Evolutionary conservation across 2,329 filamentous ascomycete genomes (phyloP), one percentile per base, ranked within the genome.

Genomic region (Cercospora canescens): DNA sequence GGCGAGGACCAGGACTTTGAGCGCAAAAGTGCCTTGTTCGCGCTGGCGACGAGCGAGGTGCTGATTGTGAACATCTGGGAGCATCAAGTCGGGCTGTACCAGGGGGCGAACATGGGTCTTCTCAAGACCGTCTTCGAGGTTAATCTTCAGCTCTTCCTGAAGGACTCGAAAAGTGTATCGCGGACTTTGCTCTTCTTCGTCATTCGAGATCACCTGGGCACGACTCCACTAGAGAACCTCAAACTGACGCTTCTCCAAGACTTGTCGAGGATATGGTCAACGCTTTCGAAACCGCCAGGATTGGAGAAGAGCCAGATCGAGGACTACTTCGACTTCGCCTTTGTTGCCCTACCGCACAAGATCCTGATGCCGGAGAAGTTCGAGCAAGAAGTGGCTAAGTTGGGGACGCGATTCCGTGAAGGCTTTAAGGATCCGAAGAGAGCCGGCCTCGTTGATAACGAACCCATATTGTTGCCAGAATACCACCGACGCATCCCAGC

Each of bases 21-120:
- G 86, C 88, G 95, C 76, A 99, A 99, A 84, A 97, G 94, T 79
- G 95, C 95, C 26, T 86, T 99, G 21, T 99, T 99, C 81, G 95
- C 95, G 60, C 86, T 99, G 75, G 95, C 95, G 58, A 99, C 95
- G 18, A 98, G 94, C 78, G 95, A 99, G 82, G 94, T 99, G 60
- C 85, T 99, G 73, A 96, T 99, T 76, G 91, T 99, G 80, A 99
- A 99, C 78, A 96, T 99, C 72, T 99, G 95, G 95, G 95, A 99
- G 81, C 94, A 97, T 79, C 95, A 99, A 81, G 95, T 99, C 68
- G 95, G 95, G 56, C 80, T 99, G 79, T 99, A 99, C 78, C 94
- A 99, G 81, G 95, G 95, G 64, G 95, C 95, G 74, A 99, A 99
- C 79, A 99, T 99, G 95, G 95, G 95, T 8, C 81, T 99, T 74